Evolutionary conservation across 768 basidiomycete genomes (phyloP).

Genomic region (Gloeopeniophorella convolvens): DNA sequence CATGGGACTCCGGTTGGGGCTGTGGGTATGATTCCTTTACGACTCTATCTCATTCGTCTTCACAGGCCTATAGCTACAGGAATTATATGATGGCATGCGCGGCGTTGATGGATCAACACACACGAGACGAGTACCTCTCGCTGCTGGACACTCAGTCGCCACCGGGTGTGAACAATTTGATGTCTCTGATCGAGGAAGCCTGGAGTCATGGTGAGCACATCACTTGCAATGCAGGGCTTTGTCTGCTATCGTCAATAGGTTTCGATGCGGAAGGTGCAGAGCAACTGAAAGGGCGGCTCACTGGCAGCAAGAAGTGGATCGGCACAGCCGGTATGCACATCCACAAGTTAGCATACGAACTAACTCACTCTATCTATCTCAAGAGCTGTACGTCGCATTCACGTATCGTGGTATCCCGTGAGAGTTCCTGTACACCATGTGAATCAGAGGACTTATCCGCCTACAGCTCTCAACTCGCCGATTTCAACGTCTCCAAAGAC

Average conservation of each 20-base stretch:
- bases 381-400: conserved; percentile 78
- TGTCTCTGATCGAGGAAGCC: conserved; percentile 73
- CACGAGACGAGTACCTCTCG: conserved; percentile 55
- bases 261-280: conserved; percentile 66
- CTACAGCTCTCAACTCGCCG: conserved; percentile 52
- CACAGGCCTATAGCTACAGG: conserved; percentile 49
- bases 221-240: neutral
- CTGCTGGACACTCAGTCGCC: conserved; percentile 48
- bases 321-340: conserved; percentile 61
- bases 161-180: conserved; percentile 70
- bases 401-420: conserved; percentile 77
- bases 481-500: conserved; percentile 49
- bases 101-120: conserved; percentile 58
- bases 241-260: conserved; percentile 34
- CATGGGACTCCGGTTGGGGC: conserved; percentile 66
- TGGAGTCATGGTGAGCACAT: conserved; percentile 57
- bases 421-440: conserved; percentile 25
- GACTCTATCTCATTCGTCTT: conserved; percentile 4
- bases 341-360: neutral
- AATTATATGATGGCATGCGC: conserved; percentile 79
- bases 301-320: conserved; percentile 66
- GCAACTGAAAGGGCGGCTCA: conserved; percentile 46
- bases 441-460: neutral
- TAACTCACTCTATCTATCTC: conserved; percentile 5
- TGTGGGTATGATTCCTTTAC: conserved; percentile 25